Conservation (phyloP, 2,329 filamentous ascomycete species). For the Colletotrichum lupini region DNA sequence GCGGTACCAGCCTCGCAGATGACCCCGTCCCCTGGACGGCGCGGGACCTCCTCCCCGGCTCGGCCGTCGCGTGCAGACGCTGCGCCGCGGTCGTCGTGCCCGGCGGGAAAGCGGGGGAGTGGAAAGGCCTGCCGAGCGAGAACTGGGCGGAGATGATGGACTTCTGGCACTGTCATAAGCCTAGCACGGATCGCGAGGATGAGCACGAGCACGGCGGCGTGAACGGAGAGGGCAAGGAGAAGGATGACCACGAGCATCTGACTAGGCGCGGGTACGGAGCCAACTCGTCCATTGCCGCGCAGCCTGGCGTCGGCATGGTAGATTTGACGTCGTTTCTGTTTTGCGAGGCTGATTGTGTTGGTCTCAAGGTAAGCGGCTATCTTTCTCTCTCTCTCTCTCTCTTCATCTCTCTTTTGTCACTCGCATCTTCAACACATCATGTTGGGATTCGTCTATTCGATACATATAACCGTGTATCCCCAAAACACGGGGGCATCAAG, state of each 20-base stretch:
- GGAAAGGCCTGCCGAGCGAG: constrained; percentile 95
- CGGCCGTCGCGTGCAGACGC: constrained; percentile 55
- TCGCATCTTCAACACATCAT: constrained; percentile 10
- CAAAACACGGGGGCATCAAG: constrained; percentile 56
- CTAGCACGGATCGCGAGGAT: constrained; percentile 64
- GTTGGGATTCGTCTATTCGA: not conserved
- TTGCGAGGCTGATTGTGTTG: constrained; percentile 70
- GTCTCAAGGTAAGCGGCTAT: constrained; percentile 48
- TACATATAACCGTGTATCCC: not conserved
- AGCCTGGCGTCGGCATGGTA: constrained; percentile 77
- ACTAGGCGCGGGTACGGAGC: constrained; percentile 85
- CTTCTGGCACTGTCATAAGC: constrained; percentile 99
- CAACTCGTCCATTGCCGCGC: constrained; percentile 76
- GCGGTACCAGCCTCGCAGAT: constrained; percentile 27
- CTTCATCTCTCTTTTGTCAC: constrained; percentile 22
- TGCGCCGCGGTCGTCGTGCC: constrained; percentile 53
- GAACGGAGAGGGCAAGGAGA: not conserved
- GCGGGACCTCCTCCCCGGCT: constrained; percentile 53
- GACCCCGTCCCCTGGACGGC: constrained; percentile 68
- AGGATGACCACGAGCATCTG: constrained; percentile 55
- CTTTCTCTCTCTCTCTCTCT: constrained; percentile 28
- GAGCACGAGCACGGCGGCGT: constrained; percentile 34
- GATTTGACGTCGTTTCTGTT: constrained; percentile 84
- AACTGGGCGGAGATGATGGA: constrained; percentile 99
- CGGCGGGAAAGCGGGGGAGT: constrained; percentile 59